Evolutionary conservation across 2,329 filamentous ascomycete genomes (phyloP).

Genomic region (Paraphaeosphaeria minitans): DNA sequence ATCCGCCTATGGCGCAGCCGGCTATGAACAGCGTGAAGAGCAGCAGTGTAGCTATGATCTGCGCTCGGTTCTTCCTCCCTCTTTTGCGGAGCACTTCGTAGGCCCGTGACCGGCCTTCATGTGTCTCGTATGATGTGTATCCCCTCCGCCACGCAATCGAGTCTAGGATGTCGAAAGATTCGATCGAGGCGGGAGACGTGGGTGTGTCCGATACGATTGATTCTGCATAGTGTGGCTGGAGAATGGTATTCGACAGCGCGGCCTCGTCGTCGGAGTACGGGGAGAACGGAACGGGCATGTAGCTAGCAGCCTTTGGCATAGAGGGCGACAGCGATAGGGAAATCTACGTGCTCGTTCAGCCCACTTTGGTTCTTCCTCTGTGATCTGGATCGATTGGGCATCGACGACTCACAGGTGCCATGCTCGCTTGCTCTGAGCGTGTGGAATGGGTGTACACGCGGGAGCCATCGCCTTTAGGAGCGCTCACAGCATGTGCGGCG

Average conservation of each 20-base stretch:
- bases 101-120: conserved; percentile 1
- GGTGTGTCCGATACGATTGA: conserved; percentile 37
- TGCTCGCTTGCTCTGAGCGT: conserved; percentile 14
- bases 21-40: conserved; percentile 27
- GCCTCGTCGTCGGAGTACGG: conserved; percentile 35
- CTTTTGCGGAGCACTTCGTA: conserved; percentile 15
- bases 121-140: conserved; percentile 25
- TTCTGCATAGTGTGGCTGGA: conserved; percentile 42
- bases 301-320: conserved; percentile 24
- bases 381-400: conserved; percentile 21
- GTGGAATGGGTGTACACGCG: conserved; percentile 11
- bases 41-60: conserved; percentile 25
- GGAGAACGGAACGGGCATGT: conserved; percentile 26
- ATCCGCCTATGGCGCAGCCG: conserved; percentile 27
- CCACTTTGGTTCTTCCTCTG: background rate
- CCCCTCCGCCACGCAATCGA: conserved; percentile 39
- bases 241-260: conserved; percentile 29
- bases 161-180: conserved; percentile 43
- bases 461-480: conserved; percentile 9
- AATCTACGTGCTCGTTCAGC: conserved; percentile 6
- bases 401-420: conserved; percentile 33
- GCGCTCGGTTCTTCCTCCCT: conserved; percentile 28
- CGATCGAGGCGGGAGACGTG: conserved; percentile 41
- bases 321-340: conserved; percentile 19
- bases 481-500: conserved; percentile 21